Evolutionary conservation across 148 eudicot species (phyloP).

Genomic region (Rhododendron ferrugineum): DNA sequence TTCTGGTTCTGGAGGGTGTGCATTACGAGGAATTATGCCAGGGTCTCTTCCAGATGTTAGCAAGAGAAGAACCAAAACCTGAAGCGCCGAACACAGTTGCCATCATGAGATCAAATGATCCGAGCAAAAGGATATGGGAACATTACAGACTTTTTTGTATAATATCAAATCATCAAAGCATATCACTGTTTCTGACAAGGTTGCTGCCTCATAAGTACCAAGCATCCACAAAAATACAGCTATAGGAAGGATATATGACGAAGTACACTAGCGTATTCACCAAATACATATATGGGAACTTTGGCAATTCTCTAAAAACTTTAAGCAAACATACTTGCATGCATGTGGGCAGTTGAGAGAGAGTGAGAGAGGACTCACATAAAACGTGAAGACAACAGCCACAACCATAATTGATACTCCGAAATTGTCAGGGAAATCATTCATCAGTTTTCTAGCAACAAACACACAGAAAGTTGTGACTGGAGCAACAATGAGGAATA

Average conservation of each 20-base stretch:
- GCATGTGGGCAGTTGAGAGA: not conserved
- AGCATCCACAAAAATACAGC: not conserved
- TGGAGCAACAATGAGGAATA: slow-evolving; percentile 86
- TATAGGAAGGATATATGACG: not conserved
- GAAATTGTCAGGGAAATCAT: slow-evolving; percentile 53
- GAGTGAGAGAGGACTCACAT: slow-evolving; percentile 47
- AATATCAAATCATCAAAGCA: not conserved
- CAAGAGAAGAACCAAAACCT: slow-evolving; percentile 80
- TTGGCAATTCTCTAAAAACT: not conserved
- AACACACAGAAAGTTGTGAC: slow-evolving; percentile 71
- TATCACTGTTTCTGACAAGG: not conserved
- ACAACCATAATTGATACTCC: slow-evolving; percentile 75
- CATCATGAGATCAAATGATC: not conserved
- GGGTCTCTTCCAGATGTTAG: slow-evolving; percentile 97
- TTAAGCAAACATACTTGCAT: not conserved
- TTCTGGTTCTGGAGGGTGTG: slow-evolving; percentile 96
- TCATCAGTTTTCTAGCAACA: slow-evolving; percentile 77
- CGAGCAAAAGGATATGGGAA: not conserved
- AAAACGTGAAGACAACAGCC: slow-evolving; percentile 61
- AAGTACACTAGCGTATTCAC: not conserved
- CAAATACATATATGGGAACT: not conserved
- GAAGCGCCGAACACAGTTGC: slow-evolving; percentile 19
- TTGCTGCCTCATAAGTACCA: slow-evolving; percentile 4
- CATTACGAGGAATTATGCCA: slow-evolving; percentile 93
- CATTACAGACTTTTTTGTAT: not conserved